Evolutionary conservation across 768 basidiomycete genomes (phyloP), one percentile per base, ranked within the genome.

Genomic region (Lactarius indigo): DNA sequence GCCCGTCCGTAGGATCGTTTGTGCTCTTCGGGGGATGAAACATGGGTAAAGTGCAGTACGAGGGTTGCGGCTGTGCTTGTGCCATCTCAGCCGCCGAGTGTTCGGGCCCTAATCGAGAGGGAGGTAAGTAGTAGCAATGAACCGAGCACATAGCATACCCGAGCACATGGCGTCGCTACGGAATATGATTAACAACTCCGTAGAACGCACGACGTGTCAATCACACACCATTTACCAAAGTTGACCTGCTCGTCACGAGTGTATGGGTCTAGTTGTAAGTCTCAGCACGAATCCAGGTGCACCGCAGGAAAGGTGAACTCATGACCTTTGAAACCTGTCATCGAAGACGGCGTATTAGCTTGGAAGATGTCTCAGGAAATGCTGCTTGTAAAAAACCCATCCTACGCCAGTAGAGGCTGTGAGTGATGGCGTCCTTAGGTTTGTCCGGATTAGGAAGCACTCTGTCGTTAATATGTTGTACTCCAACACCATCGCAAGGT

Each of bases 351-450:
- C 1, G 7, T 33, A 33, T 30, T 7, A 52, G 57, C 17, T 13
- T 28, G 15, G 26, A 39, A 2, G 5, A 3, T 12, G 6, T 2
- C 70, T 55, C 33, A 12, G 61, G 65, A 5, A 61, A n/a, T 28
- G 33, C 17, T 23, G 57, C 2, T 8, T 3, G 44, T 10, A 12
- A 73, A 79, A 31, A 56, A 86, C 86, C 87, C 68, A 80, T 79
- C 28, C 87, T 79, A 68, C 79, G 78, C 87, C 87, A 88, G 68
- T 79, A 82, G 30, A 88, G 68, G 23, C 73, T 75, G 63, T 88
- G 87, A 7, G 83, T 81, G 33, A 88, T 75, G 68, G 74, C 77
- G 64, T 88, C 87, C 69, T 88, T 88, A 0, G 80, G 63, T 37
- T 74, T 75, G 37, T 78, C 72, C 0, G 85, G 83, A 39, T 83